Conservation (phyloP, 2,329 filamentous ascomycete species). For the Sclerotinia nivalis region DNA sequence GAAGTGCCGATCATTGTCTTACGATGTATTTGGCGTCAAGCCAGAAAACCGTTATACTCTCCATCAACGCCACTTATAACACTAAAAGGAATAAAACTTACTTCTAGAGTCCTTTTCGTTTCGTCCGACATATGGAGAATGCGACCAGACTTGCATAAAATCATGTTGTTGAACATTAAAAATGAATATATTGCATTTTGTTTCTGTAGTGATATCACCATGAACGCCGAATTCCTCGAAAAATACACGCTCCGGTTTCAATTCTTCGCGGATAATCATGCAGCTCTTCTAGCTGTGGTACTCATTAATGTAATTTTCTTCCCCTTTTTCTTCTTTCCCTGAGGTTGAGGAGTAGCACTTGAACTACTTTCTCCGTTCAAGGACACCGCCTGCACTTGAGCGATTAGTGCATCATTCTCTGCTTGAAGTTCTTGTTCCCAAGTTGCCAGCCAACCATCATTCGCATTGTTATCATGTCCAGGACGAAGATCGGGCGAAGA, state of each 20-base stretch:
- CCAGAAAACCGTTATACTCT: slow-evolving; percentile 3
- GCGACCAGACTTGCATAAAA: slow-evolving; percentile 13
- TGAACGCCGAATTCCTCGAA: slow-evolving; percentile 17
- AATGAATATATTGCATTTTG: slow-evolving; percentile 14
- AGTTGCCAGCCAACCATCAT: slow-evolving; percentile 86
- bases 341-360: slow-evolving; percentile 18
- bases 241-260: slow-evolving; percentile 12
- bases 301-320: slow-evolving; percentile 74
- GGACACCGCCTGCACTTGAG: slow-evolving; percentile 59
- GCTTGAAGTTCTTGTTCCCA: slow-evolving; percentile 76
- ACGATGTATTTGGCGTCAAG: neutral
- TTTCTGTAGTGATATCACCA: slow-evolving; percentile 15
- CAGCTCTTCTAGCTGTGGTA: slow-evolving; percentile 50
- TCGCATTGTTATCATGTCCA: slow-evolving; percentile 42
- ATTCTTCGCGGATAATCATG: slow-evolving; percentile 34
- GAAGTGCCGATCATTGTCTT: neutral
- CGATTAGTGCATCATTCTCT: slow-evolving; percentile 56
- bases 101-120: neutral
- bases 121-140: neutral
- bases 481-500: slow-evolving; percentile 56
- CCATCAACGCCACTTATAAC: neutral
- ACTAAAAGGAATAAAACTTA: slow-evolving; percentile 2
- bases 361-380: slow-evolving; percentile 40
- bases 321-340: slow-evolving; percentile 65
- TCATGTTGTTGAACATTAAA: slow-evolving; percentile 22